A percentile compares a stretch with the other conserved stretches of the same genome.
These are phyloP conservation scores for Chenopodium berlandieri DNA, from an alignment of 148 eudicot genomes.

Conservation along the genomic window DNA sequence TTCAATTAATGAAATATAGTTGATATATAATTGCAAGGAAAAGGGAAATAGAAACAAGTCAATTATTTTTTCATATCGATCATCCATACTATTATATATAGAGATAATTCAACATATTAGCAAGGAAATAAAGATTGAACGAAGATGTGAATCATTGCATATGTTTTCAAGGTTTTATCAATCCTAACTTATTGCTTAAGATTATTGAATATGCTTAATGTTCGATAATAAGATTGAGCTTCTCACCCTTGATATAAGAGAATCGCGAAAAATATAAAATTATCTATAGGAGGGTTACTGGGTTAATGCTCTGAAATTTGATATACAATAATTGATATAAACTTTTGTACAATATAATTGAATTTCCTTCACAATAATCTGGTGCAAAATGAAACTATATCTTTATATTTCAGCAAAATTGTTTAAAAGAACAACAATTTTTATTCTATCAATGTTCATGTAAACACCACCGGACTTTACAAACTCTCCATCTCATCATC, in stretches of 20 bases:
- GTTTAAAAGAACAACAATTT: background rate
- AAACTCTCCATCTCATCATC: background rate
- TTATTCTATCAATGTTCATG: no score
- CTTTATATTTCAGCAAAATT: background rate
- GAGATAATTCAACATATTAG: no score
- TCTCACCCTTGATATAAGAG: background rate
- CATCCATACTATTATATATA: background rate
- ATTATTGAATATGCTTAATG: conserved; percentile 12
- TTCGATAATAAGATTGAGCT: conserved; percentile 7
- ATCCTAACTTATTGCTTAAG: conserved; percentile 11
- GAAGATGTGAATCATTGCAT: background rate
- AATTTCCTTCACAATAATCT: conserved; percentile 8
- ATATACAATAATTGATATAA: conserved; percentile 8
- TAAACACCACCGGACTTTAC: background rate
- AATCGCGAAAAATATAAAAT: no score
- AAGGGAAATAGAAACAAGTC: background rate
- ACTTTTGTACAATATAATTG: conserved; percentile 27
- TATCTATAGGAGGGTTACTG: background rate
- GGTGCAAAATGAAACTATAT: conserved; percentile 11
- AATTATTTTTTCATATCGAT: background rate
- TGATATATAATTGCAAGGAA: background rate
- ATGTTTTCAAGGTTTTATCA: background rate
- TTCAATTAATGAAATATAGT: no score
- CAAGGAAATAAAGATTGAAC: no score
- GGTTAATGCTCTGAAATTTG: background rate